A percentile compares a stretch with the other conserved stretches of the same genome.
Evolutionary conservation across 176 grass and related monocot genomes (phyloP).

Genomic region (Juncus effusus): DNA sequence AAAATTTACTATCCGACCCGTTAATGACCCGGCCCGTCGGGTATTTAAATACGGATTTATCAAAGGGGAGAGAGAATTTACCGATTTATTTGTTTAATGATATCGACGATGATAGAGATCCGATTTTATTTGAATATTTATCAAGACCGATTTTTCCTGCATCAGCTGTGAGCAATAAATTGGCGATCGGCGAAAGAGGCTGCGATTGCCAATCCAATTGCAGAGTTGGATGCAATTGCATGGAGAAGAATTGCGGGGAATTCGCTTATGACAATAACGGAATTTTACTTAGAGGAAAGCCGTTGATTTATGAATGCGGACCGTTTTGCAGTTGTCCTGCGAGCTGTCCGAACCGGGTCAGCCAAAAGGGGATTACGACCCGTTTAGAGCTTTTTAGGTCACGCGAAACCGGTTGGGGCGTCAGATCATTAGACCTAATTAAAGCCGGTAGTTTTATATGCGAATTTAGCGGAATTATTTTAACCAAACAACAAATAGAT

Average conservation of each 20-base stretch:
- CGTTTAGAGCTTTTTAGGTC: slow-evolving; percentile 91
- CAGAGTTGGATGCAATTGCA: slow-evolving; percentile 71
- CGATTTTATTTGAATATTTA: slow-evolving; percentile 76
- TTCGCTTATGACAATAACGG: slow-evolving; percentile 79
- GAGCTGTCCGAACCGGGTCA: slow-evolving; percentile 85
- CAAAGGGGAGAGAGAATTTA: slow-evolving; percentile 62
- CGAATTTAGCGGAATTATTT: slow-evolving; percentile 88
- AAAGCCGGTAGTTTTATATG: slow-evolving; percentile 80
- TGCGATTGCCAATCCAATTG: slow-evolving; percentile 64
- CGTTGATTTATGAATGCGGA: slow-evolving; percentile 81
- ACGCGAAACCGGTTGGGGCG: slow-evolving; percentile 89
- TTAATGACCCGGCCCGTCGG: slow-evolving; percentile 52
- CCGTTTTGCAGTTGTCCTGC: slow-evolving; percentile 67
- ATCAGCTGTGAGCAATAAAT: slow-evolving; percentile 65
- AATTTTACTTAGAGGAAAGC: slow-evolving; percentile 68
- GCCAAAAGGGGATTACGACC: slow-evolving; percentile 68
- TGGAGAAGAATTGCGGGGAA: slow-evolving; percentile 69
- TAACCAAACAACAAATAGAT: slow-evolving; percentile 75
- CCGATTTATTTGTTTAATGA: slow-evolving; percentile 73
- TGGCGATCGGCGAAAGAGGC: slow-evolving; percentile 56
- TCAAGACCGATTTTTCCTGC: slow-evolving; percentile 66
- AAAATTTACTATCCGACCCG: slow-evolving; percentile 65
- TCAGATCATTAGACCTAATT: slow-evolving; percentile 94
- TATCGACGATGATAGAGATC: slow-evolving; percentile 85
- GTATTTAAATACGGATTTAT: slow-evolving; percentile 84